Base-by-base conservation (phyloP, 306 rosid species). In the Prunus fruticosa region DNA sequence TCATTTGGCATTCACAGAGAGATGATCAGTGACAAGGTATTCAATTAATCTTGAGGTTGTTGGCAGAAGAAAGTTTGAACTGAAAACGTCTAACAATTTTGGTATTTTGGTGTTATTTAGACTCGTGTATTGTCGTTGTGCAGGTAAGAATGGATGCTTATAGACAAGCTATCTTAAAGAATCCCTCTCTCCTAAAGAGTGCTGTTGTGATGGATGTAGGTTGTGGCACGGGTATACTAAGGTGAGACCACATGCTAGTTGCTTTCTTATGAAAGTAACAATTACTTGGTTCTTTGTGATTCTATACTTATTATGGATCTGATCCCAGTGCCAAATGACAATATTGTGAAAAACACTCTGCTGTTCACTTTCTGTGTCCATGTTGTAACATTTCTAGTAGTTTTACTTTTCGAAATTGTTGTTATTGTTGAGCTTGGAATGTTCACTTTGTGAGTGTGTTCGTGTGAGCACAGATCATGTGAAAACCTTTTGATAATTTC, bases 1-100 rank as follows among this genome's bases (percentile, higher is more conserved):
- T 95, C 99, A 67, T 95, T 85, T 76, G 97, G 96, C 81, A 95
- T 95, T 69, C 99, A 95, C 80, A 90, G 90, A 70, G 97, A 95
- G 87, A 95, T 95, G 99, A 79, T 95, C 62, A 88, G 97, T 65
- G 99, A 95, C 78, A 88, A 95, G 99, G 97, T 89, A 88, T 65
- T 45, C 8, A 27, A 22, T 71, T 72, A 69, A 41, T 58, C 8
- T 58, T 1, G 77, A 19, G 65, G 47, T 82, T 82, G 10, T 69
- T 69, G 50, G 14, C 18, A 57, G 63, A 67, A 16, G 30, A 43
- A 78, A 41, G 23, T 47, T 58, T 64, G 41, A 56, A 56, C 18
- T 64, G 52, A 53, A 61, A 64, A 25, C 6, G 45, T 25, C 27
- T 60, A 23, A 78, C 25, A 38, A 74, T 49, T 65, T 68, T 78